Base-by-base conservation (phyloP, 1,139 yeast species). In the Geotrichum macrosporum region DNA sequence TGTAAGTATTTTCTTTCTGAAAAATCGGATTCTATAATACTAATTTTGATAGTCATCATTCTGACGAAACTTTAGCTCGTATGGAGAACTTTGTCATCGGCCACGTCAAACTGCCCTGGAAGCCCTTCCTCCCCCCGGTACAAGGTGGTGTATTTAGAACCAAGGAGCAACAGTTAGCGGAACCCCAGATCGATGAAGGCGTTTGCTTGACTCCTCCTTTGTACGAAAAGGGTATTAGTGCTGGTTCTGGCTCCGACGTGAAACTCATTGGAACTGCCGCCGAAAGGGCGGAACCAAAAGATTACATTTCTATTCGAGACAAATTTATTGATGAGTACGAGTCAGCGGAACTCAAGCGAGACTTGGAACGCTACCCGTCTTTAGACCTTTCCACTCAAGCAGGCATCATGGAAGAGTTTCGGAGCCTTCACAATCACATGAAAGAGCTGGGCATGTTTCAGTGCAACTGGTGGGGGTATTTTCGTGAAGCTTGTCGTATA, bases 41-140 rank as follows among this genome's bases (percentile, higher is more conserved):
- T n/a, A n/a, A n/a, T n/a, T n/a, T n/a, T n/a, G n/a, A 15, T 31
- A 50, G 53, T 10, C 69, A 85, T 60, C 95, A 87, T 60, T 66
- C 78, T 27, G 76, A 72, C 15, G 82, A 78, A 43, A 76, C 94
- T 0, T 66, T 75, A 12, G 49, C 55, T 2, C 61, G 64, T 0
- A 81, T 85, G 63, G 61, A 61, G 10, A 71, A 66, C 36, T 88
- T 77, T 76, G 74, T 69, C 50, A 72, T 87, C 10, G 96, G 95
- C 1, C 60, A 58, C 24, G 76, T 86, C 5, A 77, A 79, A 48
- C 62, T 70, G 49, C 69, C 70, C 3, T 87, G 95, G 95, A 72
- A 72, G 46, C 84, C 85, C 62, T 67, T 86, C 60, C 62, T 84
- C 31, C 95, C 96, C 4, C 96, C 96, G 0, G 84, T 88, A 52